These are phyloP conservation scores for Naganishia sp. DNA, from an alignment of 1,284 basidiomycete genomes.

Conservation along the genomic window DNA sequence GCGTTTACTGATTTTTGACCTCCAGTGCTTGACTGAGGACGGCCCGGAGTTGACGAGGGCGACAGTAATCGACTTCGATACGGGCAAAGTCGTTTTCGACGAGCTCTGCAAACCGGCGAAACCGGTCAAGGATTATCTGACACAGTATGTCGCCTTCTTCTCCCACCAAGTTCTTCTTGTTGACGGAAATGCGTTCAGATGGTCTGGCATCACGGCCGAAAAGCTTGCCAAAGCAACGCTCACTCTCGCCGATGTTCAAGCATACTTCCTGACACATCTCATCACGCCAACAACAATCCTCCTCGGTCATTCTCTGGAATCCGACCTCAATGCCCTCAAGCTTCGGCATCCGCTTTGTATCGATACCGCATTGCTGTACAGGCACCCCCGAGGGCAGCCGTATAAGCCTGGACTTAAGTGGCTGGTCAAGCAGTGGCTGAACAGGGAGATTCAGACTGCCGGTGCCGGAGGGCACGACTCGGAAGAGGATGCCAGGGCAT, in stretches of 20 bases:
- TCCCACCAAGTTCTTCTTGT: not conserved
- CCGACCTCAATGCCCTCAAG: slow-evolving; percentile 79
- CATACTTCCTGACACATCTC: slow-evolving; percentile 60
- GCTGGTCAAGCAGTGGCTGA: slow-evolving; percentile 87
- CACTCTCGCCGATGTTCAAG: slow-evolving; percentile 73
- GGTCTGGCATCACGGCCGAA: slow-evolving; percentile 84
- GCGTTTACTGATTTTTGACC: not conserved
- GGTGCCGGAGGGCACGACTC: slow-evolving; percentile 81
- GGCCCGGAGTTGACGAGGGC: slow-evolving; percentile 83
- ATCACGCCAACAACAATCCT: slow-evolving; percentile 73
- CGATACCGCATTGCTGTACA: slow-evolving; percentile 82
- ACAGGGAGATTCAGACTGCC: slow-evolving; percentile 71
- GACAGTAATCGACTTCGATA: slow-evolving; percentile 73
- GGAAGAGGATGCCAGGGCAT: slow-evolving; percentile 85
- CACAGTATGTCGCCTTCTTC: slow-evolving; percentile 60
- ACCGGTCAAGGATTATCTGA: slow-evolving; percentile 82
- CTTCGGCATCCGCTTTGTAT: slow-evolving; percentile 80
- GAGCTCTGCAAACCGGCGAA: slow-evolving; percentile 79
- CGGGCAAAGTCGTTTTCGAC: slow-evolving; percentile 74
- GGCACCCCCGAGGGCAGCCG: slow-evolving; percentile 84
- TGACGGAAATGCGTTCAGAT: slow-evolving; percentile 57
- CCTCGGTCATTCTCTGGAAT: slow-evolving; percentile 91
- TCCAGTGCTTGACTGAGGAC: slow-evolving; percentile 76
- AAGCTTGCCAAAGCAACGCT: slow-evolving; percentile 68
- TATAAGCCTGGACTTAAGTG: slow-evolving; percentile 89